phyloP scores from a whole-genome alignment of 1,139 yeast species.

The Protomyces pachydermus region DNA sequence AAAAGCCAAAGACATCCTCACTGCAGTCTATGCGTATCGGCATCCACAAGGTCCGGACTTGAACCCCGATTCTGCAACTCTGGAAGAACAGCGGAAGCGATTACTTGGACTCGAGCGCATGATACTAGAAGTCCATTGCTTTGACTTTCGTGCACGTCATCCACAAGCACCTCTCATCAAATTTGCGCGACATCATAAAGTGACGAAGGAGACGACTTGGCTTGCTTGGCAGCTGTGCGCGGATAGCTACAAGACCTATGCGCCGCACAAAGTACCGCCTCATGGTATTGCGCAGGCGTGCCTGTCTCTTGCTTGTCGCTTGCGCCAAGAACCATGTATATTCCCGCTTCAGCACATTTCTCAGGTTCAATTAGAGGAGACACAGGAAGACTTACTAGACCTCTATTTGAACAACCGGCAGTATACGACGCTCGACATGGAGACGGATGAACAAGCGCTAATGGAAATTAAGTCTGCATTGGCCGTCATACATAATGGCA shows the following conservation, averaged over 20 bases:
- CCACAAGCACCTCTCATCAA: conserved; percentile 68
- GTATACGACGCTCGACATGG: background rate
- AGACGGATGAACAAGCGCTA: background rate
- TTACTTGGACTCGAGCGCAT: conserved; percentile 52
- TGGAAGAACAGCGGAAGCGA: conserved; percentile 33
- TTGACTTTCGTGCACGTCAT: conserved; percentile 63
- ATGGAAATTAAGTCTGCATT: conserved; percentile 14
- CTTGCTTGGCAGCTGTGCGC: conserved; percentile 71
- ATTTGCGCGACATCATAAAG: conserved; percentile 48
- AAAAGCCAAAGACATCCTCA: conserved; percentile 57
- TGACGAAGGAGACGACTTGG: conserved; percentile 34
- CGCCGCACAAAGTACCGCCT: conserved; percentile 67
- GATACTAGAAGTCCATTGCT: conserved; percentile 66
- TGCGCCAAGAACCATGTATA: background rate
- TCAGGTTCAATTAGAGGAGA: conserved; percentile 1
- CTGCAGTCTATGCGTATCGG: conserved; percentile 36
- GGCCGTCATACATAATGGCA: background rate
- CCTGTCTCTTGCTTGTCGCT: conserved; percentile 45
- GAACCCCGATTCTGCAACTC: conserved; percentile 30
- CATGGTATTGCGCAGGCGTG: conserved; percentile 75
- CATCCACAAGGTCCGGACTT: conserved; percentile 33
- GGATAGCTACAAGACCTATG: conserved; percentile 70
- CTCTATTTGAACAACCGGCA: conserved; percentile 24
- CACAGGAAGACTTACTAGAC: conserved; percentile 27
- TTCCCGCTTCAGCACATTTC: conserved; percentile 5